Evolutionary conservation across 306 rosid species (phyloP), one percentile per base, ranked within the genome.

Genomic region (Casuarina cunninghamiana): DNA sequence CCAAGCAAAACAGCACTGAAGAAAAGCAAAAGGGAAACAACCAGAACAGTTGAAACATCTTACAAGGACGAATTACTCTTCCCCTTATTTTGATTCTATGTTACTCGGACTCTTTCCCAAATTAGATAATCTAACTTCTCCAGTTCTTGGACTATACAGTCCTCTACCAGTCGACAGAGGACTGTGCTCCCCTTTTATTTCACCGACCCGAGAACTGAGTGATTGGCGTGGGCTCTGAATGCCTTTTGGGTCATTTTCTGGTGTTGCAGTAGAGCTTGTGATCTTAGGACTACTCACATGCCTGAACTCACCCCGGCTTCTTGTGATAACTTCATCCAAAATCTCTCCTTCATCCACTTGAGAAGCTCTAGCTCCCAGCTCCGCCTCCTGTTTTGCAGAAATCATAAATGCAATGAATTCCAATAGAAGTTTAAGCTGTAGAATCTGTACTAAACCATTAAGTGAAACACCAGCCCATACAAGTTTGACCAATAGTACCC

Each of bases 281-380:
- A 91, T 75, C 85, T 84, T 93, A 46, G 97, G 93, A 80, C 97
- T 93, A 82, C 86, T 83, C 2, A 87, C 86, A 77, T 79, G 99
- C 89, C 87, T 91, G 77, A 95, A 93, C 86, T 95, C 99, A 1
- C 99, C 97, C 4, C 98, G 89, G 83, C 99, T 95, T 87, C 98
- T 83, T 8, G 99, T 93, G 62, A 95, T 84, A 46, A 88, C 91
- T 51, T 91, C 99, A 72, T 95, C 99, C 61, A 95, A 58, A 57
- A 95, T 88, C 82, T 95, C 99, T 15, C 88, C 88, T 69, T 91
- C 99, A 49, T 84, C 96, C 48, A 83, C 81, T 10, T 72, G 69
- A 5, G 97, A 77, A 53, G 89, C 90, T 62, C 93, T 89, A 39
- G 78, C 87, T 8, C 93, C 97, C 26, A 94, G 69, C 71, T 93